phyloP scores from a whole-genome alignment of 148 eudicot species.

The Gaultheria prostrata region DNA sequence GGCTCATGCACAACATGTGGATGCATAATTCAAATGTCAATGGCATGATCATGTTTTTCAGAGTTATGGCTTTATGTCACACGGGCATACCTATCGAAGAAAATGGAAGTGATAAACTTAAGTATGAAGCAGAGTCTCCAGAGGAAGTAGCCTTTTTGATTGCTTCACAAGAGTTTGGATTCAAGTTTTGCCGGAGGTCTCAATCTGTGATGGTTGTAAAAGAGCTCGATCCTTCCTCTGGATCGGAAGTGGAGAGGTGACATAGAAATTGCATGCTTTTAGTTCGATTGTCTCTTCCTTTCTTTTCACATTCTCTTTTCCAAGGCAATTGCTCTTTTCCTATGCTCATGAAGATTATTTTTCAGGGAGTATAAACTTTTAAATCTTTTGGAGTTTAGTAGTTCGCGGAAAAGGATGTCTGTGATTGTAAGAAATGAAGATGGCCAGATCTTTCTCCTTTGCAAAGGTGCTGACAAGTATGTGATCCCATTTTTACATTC shows the following conservation, averaged over 20 bases:
- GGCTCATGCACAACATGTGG: slow-evolving; percentile 33
- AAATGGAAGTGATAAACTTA: slow-evolving; percentile 16
- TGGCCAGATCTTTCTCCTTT: slow-evolving; percentile 37
- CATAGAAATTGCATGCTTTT: not conserved
- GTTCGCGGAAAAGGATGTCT: slow-evolving; percentile 47
- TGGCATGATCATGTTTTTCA: slow-evolving; percentile 41
- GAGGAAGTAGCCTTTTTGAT: slow-evolving; percentile 44
- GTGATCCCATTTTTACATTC: not conserved
- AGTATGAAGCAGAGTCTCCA: slow-evolving; percentile 46
- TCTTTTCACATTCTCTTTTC: not conserved
- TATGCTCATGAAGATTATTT: not conserved
- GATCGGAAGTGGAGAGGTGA: slow-evolving; percentile 37
- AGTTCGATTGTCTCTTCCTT: not conserved
- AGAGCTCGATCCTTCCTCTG: slow-evolving; percentile 36
- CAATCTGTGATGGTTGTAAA: slow-evolving; percentile 36
- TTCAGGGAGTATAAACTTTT: slow-evolving; percentile 43
- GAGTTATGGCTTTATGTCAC: slow-evolving; percentile 49
- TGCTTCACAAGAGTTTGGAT: slow-evolving; percentile 48
- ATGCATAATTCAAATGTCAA: slow-evolving; percentile 32
- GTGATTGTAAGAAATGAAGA: slow-evolving; percentile 43
- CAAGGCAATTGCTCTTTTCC: not conserved
- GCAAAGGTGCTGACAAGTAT: slow-evolving; percentile 56
- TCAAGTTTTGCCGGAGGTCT: slow-evolving; percentile 39
- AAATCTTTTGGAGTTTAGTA: slow-evolving; percentile 38
- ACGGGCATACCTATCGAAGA: slow-evolving; percentile 44